A percentile compares a stretch with the other conserved stretches of the same genome.
These are phyloP conservation scores for Pugionium cornutum DNA, from an alignment of 345 rosid species.

Conservation along the genomic window DNA sequence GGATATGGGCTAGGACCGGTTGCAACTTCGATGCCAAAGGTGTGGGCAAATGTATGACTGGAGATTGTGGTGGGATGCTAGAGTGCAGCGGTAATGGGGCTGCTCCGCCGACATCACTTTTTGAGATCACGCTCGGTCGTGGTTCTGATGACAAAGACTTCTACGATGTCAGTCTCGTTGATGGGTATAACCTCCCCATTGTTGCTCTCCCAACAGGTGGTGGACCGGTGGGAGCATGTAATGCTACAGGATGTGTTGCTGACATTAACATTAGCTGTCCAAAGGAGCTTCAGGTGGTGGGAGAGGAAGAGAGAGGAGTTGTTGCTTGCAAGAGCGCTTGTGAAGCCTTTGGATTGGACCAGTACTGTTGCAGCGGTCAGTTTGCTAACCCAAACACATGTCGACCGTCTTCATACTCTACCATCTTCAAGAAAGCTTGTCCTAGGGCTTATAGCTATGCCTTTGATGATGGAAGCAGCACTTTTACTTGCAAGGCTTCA, in stretches of 20 bases:
- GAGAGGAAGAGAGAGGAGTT: slow-evolving; percentile 51
- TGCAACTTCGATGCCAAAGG: slow-evolving; percentile 69
- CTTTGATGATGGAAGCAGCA: slow-evolving; percentile 74
- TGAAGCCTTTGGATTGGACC: slow-evolving; percentile 79
- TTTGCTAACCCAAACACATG: slow-evolving; percentile 86
- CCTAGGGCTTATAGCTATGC: slow-evolving; percentile 91
- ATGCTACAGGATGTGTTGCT: slow-evolving; percentile 74
- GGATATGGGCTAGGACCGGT: slow-evolving; percentile 90
- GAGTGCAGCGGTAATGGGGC: slow-evolving; percentile 77
- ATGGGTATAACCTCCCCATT: slow-evolving; percentile 86
- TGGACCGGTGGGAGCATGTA: slow-evolving; percentile 65
- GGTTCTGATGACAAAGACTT: slow-evolving; percentile 52
- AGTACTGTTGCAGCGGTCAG: slow-evolving; percentile 88
- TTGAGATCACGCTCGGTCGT: slow-evolving; percentile 72
- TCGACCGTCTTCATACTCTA: slow-evolving; percentile 65
- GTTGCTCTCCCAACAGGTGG: slow-evolving; percentile 59
- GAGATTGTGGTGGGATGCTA: slow-evolving; percentile 80
- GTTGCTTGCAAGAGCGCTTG: slow-evolving; percentile 88
- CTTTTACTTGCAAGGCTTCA: slow-evolving; percentile 84
- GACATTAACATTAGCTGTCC: slow-evolving; percentile 71
- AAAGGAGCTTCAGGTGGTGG: slow-evolving; percentile 84
- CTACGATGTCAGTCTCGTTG: slow-evolving; percentile 81
- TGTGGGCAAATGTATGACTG: slow-evolving; percentile 65
- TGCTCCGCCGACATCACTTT: slow-evolving; percentile 80
- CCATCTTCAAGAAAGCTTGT: slow-evolving; percentile 82